Evolutionary conservation across 1,284 basidiomycete genomes (phyloP).

Genomic region (Melampsora larici-populina): DNA sequence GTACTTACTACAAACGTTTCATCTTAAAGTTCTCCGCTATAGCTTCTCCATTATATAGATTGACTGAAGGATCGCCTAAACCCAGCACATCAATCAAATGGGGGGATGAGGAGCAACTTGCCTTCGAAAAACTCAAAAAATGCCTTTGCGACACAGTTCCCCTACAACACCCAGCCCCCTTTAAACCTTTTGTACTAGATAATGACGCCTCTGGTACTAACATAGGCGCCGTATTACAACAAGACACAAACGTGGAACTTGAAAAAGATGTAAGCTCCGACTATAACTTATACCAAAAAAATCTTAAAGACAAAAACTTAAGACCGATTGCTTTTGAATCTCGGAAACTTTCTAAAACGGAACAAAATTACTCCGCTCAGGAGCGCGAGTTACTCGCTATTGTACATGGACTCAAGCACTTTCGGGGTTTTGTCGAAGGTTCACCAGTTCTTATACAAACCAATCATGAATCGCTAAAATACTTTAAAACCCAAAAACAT

Average conservation of each 20-base stretch:
- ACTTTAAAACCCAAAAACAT: conserved; percentile 20
- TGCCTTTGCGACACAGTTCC: background rate
- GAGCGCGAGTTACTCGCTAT: conserved; percentile 14
- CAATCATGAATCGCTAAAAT: conserved; percentile 9
- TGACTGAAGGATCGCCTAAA: conserved; percentile 7
- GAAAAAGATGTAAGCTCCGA: too few species aligned
- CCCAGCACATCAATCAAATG: background rate
- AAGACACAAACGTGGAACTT: too few species aligned
- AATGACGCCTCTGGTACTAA: too few species aligned
- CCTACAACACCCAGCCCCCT: conserved; percentile 11
- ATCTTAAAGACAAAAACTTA: too few species aligned
- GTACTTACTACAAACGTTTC: conserved; percentile 15
- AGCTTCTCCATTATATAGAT: background rate
- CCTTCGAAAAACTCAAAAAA: background rate
- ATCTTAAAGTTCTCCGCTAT: conserved; percentile 6
- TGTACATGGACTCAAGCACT: conserved; percentile 11
- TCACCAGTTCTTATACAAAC: background rate
- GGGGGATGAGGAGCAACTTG: background rate
- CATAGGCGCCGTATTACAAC: too few species aligned
- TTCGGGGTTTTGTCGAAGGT: conserved; percentile 1
- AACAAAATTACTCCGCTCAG: too few species aligned
- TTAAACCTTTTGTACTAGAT: background rate
- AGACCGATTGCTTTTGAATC: too few species aligned
- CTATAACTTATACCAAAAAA: too few species aligned
- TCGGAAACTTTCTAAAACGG: too few species aligned